Percentiles rank a stretch among this genome's conserved stretches.
Conservation (phyloP, 2,329 filamentous ascomycete species). For the Alternaria infectoria region DNA sequence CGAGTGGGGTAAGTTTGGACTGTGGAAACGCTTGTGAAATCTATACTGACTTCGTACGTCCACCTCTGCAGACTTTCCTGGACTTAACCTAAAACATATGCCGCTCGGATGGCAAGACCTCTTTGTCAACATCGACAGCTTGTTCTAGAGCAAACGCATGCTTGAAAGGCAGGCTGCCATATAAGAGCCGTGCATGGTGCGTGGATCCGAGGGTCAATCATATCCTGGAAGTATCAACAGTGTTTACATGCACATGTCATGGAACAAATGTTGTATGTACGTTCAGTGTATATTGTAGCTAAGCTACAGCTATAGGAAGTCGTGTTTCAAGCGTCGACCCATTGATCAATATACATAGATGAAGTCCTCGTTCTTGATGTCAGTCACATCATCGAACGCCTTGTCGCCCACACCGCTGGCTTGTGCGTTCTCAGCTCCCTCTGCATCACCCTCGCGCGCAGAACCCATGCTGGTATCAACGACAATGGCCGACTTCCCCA, state of each 20-base stretch:
- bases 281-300: background rate
- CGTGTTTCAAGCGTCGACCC: background rate
- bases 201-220: background rate
- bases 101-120: conserved; percentile 57
- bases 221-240: background rate
- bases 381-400: conserved; percentile 65
- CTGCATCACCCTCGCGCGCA: conserved; percentile 50
- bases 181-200: background rate
- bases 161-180: background rate
- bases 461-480: conserved; percentile 67
- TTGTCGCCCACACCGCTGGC: conserved; percentile 51
- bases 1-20: conserved; percentile 53
- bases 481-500: conserved; percentile 66
- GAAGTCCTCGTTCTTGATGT: conserved; percentile 69
- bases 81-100: conserved; percentile 59
- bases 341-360: conserved; percentile 58
- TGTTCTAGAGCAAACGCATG: conserved; percentile 23
- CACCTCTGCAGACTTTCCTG: conserved; percentile 54
- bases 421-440: conserved; percentile 29
- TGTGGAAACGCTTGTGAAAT: background rate
- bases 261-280: background rate
- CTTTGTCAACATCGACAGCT: conserved; percentile 53
- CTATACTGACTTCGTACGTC: background rate
- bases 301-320: background rate
- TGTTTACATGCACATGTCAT: background rate